phyloP scores from a whole-genome alignment of 108 stramenopile genomes.

The Nannochloropsis salina region DNA sequence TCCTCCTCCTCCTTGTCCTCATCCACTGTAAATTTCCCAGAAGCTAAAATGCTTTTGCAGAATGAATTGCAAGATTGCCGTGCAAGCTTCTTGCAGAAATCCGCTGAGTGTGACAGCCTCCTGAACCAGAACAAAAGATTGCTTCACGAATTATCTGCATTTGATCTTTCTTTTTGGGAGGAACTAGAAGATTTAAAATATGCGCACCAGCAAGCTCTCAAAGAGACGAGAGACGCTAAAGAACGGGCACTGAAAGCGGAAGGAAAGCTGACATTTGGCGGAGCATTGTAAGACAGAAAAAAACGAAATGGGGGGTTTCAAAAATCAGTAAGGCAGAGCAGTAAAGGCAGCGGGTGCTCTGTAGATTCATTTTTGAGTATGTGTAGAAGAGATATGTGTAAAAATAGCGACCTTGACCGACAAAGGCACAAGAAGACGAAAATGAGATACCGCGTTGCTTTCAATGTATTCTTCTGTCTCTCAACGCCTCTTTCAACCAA shows the following conservation, averaged over 20 bases:
- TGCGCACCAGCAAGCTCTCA: background rate
- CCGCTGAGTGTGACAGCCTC: background rate
- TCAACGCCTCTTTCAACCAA: no score
- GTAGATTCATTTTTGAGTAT: no score
- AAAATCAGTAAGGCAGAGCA: no score
- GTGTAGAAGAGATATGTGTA: no score
- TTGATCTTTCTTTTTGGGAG: constrained; percentile 21
- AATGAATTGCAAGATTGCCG: background rate
- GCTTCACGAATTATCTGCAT: constrained; percentile 3
- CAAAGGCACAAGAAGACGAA: no score
- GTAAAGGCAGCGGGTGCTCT: no score
- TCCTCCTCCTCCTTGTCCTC: background rate
- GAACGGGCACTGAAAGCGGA: background rate
- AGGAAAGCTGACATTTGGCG: background rate
- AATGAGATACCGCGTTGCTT: no score
- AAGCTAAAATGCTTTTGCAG: background rate
- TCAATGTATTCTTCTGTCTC: no score
- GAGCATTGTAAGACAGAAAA: no score
- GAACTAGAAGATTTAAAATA: constrained; percentile 19
- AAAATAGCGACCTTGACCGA: no score
- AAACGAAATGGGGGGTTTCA: no score
- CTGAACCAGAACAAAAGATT: background rate
- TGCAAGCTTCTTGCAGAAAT: background rate
- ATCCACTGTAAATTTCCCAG: background rate
- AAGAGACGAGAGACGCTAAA: background rate